Evolutionary conservation across 306 rosid species (phyloP).

Genomic region (Glycyrrhiza uralensis): DNA sequence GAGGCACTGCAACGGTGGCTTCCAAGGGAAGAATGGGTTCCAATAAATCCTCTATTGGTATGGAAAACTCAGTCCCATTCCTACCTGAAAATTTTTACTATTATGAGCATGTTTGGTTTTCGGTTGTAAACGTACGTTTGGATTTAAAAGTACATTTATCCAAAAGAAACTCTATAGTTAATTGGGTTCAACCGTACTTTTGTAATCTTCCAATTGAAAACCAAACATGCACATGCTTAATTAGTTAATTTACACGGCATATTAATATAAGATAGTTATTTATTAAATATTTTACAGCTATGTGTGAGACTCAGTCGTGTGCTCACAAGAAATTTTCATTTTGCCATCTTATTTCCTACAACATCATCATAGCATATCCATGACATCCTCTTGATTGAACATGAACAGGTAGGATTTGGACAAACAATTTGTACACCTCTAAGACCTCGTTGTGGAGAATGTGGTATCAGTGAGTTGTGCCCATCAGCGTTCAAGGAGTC

Average conservation of each 20-base stretch:
- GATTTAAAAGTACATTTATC: too few species aligned
- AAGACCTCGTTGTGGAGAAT: slow-evolving; percentile 74
- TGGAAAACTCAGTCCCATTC: slow-evolving; percentile 24
- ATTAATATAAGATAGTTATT: background rate
- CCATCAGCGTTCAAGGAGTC: slow-evolving; percentile 79
- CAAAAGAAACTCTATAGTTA: too few species aligned
- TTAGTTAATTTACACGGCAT: background rate
- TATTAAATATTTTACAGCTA: background rate
- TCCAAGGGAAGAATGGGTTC: slow-evolving; percentile 95
- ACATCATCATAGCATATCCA: background rate
- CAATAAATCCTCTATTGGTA: slow-evolving; percentile 95
- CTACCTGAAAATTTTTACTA: background rate
- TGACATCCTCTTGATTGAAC: background rate
- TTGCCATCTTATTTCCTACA: background rate
- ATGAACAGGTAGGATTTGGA: slow-evolving; percentile 89
- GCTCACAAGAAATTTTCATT: background rate
- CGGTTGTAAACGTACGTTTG: too few species aligned
- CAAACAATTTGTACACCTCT: slow-evolving; percentile 90
- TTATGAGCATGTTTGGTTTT: background rate
- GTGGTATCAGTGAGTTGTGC: slow-evolving; percentile 58
- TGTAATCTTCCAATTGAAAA: too few species aligned
- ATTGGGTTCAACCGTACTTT: too few species aligned
- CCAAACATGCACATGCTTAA: too few species aligned
- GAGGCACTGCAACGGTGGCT: slow-evolving; percentile 84
- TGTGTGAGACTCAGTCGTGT: background rate